Evolutionary conservation across 2,329 filamentous ascomycete genomes (phyloP).

Genomic region (Lithohypha guttulata): DNA sequence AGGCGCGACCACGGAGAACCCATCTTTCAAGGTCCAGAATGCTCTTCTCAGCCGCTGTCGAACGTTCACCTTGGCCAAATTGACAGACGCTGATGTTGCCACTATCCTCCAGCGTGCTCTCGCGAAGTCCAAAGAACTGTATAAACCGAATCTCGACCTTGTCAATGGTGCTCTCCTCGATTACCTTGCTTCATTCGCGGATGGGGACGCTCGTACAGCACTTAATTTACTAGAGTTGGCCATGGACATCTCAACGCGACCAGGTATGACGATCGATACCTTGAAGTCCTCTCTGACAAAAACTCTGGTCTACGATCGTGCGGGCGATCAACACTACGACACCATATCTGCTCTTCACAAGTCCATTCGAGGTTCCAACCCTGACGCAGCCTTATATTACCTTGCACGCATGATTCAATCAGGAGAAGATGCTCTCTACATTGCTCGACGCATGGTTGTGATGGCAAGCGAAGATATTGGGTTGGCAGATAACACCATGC

Average conservation of each 20-base stretch:
- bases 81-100: slow-evolving; percentile 60
- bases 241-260: slow-evolving; percentile 54
- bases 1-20: slow-evolving; percentile 94
- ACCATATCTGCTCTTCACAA: slow-evolving; percentile 97
- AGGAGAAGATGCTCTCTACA: slow-evolving; percentile 84
- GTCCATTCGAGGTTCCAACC: slow-evolving; percentile 73
- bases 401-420: slow-evolving; percentile 91
- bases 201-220: slow-evolving; percentile 86
- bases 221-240: slow-evolving; percentile 87
- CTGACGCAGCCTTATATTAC: slow-evolving; percentile 88
- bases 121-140: slow-evolving; percentile 43
- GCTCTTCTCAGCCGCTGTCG: slow-evolving; percentile 81
- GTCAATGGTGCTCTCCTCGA: slow-evolving; percentile 65
- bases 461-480: slow-evolving; percentile 92
- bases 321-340: slow-evolving; percentile 94
- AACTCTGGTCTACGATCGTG: slow-evolving; percentile 87
- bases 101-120: slow-evolving; percentile 69
- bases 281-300: slow-evolving; percentile 79
- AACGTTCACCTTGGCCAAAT: slow-evolving; percentile 73
- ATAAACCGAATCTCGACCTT: slow-evolving; percentile 39
- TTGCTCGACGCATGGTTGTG: slow-evolving; percentile 85
- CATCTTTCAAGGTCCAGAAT: slow-evolving; percentile 82
- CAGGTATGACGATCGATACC: slow-evolving; percentile 58
- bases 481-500: slow-evolving; percentile 72
- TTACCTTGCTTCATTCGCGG: slow-evolving; percentile 77